Evolutionary conservation across 305 asterid species (phyloP).

Genomic region (Solanum hybrid): DNA sequence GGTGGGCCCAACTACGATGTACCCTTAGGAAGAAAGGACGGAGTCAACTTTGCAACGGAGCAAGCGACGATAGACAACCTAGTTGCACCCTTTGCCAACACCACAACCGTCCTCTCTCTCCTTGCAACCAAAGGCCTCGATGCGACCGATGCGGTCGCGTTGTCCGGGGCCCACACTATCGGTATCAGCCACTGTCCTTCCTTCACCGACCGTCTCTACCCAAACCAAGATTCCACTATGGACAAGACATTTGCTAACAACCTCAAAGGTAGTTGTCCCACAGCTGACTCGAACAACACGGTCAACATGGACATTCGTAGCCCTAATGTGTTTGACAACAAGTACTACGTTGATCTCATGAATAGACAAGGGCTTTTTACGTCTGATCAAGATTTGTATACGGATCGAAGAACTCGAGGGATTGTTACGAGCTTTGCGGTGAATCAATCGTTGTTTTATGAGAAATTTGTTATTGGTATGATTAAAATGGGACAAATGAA

Average conservation of each 20-base stretch:
- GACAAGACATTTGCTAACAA: constrained; percentile 49
- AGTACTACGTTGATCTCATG: constrained; percentile 54
- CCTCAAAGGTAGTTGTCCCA: constrained; percentile 33
- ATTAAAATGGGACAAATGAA: constrained; percentile 54
- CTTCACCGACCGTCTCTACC: constrained; percentile 48
- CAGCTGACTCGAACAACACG: constrained; percentile 23
- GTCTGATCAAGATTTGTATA: constrained; percentile 64
- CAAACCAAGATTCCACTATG: constrained; percentile 39
- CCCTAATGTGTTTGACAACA: constrained; percentile 36
- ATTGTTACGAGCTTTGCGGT: constrained; percentile 44
- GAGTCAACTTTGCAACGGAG: constrained; percentile 29
- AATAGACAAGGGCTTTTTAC: constrained; percentile 63
- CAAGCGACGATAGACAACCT: constrained; percentile 40
- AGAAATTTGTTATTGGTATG: constrained; percentile 41
- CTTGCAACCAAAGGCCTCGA: constrained; percentile 39
- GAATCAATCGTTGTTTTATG: constrained; percentile 39
- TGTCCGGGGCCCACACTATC: constrained; percentile 76
- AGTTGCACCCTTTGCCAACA: constrained; percentile 46
- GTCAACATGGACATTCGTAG: constrained; percentile 27
- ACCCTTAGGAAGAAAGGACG: constrained; percentile 63
- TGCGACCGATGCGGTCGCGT: constrained; percentile 59
- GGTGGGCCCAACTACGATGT: constrained; percentile 60
- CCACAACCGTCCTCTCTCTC: constrained; percentile 33
- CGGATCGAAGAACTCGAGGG: constrained; percentile 38
- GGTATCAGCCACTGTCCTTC: constrained; percentile 58